phyloP scores from a whole-genome alignment of 1,284 basidiomycete genomes.

The Ganoderma leucocontextum region DNA sequence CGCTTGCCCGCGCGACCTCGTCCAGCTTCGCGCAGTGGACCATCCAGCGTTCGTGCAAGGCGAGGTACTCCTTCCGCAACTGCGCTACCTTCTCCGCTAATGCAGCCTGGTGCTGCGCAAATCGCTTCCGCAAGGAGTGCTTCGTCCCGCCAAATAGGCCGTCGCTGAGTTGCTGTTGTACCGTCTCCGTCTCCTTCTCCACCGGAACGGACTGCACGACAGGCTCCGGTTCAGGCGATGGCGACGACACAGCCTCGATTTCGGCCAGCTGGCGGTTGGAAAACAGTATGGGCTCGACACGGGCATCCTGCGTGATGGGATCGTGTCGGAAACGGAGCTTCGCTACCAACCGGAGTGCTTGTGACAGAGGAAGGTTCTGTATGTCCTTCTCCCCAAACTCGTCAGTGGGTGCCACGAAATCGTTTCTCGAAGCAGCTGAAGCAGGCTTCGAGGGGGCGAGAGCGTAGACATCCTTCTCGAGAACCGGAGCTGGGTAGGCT shows the following conservation, averaged over 20 bases:
- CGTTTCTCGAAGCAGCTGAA: neutral
- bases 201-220: constrained; percentile 41
- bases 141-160: constrained; percentile 51
- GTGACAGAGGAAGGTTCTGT: constrained; percentile 49
- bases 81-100: constrained; percentile 62
- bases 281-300: constrained; percentile 66
- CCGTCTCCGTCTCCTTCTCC: constrained; percentile 53
- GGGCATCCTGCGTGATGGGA: constrained; percentile 65
- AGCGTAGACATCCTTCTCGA: neutral
- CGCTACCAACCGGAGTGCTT: constrained; percentile 68
- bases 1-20: constrained; percentile 46
- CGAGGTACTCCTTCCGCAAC: constrained; percentile 73
- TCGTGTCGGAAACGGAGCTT: constrained; percentile 66
- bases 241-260: constrained; percentile 23
- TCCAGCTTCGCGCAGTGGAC: constrained; percentile 77
- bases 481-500: neutral
- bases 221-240: constrained; percentile 42
- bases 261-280: constrained; percentile 61
- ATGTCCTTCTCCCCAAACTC: constrained; percentile 10
- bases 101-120: constrained; percentile 59
- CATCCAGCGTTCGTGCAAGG: constrained; percentile 75
- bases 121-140: constrained; percentile 58
- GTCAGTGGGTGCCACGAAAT: constrained; percentile 11
- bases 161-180: constrained; percentile 45
- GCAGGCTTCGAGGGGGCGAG: constrained; percentile 7